These are phyloP conservation scores for Plasmodiophora brassicae DNA, from an alignment of 208 protist species.

Conservation along the genomic window DNA sequence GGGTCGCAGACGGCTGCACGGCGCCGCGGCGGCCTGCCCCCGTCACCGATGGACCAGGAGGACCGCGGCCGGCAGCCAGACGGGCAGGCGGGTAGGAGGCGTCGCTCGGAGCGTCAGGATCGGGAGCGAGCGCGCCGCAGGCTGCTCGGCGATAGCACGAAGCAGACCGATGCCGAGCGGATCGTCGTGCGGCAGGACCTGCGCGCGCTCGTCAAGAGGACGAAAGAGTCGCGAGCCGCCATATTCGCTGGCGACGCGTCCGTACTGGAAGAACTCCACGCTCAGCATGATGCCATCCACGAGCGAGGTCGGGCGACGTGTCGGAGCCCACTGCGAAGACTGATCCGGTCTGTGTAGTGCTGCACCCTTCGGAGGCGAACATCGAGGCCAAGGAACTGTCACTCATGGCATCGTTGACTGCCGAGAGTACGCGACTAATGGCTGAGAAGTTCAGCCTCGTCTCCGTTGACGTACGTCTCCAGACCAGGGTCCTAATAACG, in stretches of 20 bases:
- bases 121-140: too few species aligned
- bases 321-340: neutral
- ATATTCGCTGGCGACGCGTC: neutral
- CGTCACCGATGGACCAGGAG: too few species aligned
- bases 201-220: conserved; percentile 4
- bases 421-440: neutral
- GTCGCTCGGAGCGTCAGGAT: too few species aligned
- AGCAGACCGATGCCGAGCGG: too few species aligned
- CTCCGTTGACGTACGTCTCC: neutral
- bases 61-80: too few species aligned
- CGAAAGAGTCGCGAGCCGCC: neutral
- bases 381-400: neutral
- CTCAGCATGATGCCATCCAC: neutral
- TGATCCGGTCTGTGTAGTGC: neutral
- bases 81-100: too few species aligned
- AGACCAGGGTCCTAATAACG: too few species aligned
- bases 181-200: too few species aligned
- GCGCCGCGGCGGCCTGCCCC: too few species aligned
- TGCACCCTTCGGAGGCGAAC: neutral
- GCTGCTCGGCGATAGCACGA: too few species aligned
- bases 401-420: neutral
- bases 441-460: neutral
- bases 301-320: neutral
- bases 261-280: neutral
- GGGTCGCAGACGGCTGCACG: too few species aligned